These are phyloP conservation scores for Saturnispora ahearnii DNA, from an alignment of 805 yeast genomes.

Conservation along the genomic window DNA sequence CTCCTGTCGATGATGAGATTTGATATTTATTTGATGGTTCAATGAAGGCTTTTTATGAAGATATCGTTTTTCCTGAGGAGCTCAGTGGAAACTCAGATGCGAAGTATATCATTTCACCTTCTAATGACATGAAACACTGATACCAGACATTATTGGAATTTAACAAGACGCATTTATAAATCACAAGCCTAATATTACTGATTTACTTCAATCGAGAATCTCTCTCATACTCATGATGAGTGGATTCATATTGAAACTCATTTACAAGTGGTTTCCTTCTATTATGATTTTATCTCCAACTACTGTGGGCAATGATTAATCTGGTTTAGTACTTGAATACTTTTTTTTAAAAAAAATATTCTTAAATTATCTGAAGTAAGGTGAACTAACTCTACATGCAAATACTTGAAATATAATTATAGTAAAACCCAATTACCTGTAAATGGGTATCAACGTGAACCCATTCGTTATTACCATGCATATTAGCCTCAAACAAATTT, in stretches of 20 bases:
- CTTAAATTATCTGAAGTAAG: neutral
- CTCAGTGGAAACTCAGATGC: constrained; percentile 11
- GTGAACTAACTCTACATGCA: constrained; percentile 2
- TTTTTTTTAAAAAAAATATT: too few species aligned
- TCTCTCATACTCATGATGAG: constrained; percentile 54
- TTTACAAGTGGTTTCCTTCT: constrained; percentile 40
- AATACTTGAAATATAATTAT: constrained; percentile 11
- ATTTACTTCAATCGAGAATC: constrained; percentile 22
- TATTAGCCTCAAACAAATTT: constrained; percentile 26
- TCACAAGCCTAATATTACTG: constrained; percentile 46
- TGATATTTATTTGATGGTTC: constrained; percentile 57
- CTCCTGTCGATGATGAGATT: constrained; percentile 30
- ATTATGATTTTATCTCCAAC: constrained; percentile 5
- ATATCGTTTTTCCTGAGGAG: constrained; percentile 25
- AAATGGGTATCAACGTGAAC: constrained; percentile 48
- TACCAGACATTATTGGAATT: constrained; percentile 53
- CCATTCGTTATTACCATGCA: constrained; percentile 61
- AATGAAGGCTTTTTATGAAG: constrained; percentile 53
- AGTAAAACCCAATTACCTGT: constrained; percentile 37
- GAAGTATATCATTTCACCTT: constrained; percentile 40
- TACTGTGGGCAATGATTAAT: too few species aligned
- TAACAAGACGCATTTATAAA: constrained; percentile 52
- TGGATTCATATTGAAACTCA: constrained; percentile 44
- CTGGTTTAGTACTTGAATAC: too few species aligned
- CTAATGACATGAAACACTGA: constrained; percentile 70